Base-by-base conservation (phyloP, 306 rosid species). In the Hippophae tibetana region DNA sequence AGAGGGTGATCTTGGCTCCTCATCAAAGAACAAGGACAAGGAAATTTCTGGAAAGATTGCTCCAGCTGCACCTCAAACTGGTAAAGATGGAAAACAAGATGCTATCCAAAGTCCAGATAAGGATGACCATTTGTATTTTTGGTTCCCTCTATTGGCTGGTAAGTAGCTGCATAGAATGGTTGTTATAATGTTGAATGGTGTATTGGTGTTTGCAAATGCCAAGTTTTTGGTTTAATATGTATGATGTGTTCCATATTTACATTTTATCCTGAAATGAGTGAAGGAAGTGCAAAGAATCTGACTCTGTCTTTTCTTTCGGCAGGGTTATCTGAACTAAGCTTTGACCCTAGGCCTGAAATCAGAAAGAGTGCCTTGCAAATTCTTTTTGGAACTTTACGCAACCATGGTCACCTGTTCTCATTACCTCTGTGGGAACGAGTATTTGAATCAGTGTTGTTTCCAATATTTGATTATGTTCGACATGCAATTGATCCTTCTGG, bases 141-240 rank as follows among this genome's bases (percentile, higher is more conserved):
- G 99, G 99, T 93, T 93, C 71, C 99, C 99, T 70, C 74, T 93
- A 76, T 72, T 93, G 74, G 94, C 97, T 43, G 99, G 99, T 93
- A 76, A 79, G 79, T 54, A 50, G 27, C 59, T 57, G 54, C 67
- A 62, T 59, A 68, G 67, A 47, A 59, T 69, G 63, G 26, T 60
- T n/a, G 49, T 38, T 51, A 52, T 67, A 26, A 47, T 48, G 57
- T 51, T 42, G 41, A 14, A 25, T 42, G 6, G 27, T 11, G 8
- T 49, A 12, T 8, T 6, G 25, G 7, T 49, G 38, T 31, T 31
- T 31, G 38, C 38, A 31, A 2, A 4, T 31, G 38, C 38, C 5
- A 31, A 2, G 38, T 31, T 31, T 31, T 57, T 40, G 56, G 66
- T 1, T 42, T 6, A 26, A 9, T 44, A 43, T 31, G 44, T 60